phyloP scores from a whole-genome alignment of 2,329 filamentous ascomycete genomes.

The Orbilia quercus region DNA sequence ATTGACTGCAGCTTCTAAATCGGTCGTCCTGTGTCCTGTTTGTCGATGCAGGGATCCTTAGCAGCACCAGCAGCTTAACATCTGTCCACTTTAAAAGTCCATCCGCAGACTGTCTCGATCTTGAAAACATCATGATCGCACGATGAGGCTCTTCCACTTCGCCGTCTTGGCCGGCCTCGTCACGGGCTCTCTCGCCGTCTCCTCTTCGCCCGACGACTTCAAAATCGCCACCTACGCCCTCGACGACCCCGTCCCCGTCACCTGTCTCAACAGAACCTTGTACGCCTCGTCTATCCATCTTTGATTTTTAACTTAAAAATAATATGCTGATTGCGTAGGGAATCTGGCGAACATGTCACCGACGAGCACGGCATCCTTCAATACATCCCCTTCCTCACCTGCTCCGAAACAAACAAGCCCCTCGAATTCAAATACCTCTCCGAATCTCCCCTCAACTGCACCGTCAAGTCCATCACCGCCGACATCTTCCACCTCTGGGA shows the following conservation, averaged over 20 bases:
- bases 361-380: constrained; percentile 80
- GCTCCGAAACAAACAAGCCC: constrained; percentile 85
- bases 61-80: neutral
- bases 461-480: constrained; percentile 79
- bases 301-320: neutral
- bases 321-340: constrained; percentile 66
- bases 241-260: constrained; percentile 42
- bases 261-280: constrained; percentile 55
- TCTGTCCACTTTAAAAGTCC: neutral
- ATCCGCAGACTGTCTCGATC: neutral
- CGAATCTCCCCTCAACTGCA: constrained; percentile 79
- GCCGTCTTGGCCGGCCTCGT: constrained; percentile 8
- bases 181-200: constrained; percentile 19
- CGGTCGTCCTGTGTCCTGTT: neutral
- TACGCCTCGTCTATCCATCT: constrained; percentile 9
- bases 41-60: neutral
- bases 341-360: constrained; percentile 89
- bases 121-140: no score
- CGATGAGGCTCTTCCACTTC: constrained; percentile 29
- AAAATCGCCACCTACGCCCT: constrained; percentile 37
- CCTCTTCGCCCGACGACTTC: constrained; percentile 37
- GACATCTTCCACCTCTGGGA: constrained; percentile 89
- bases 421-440: constrained; percentile 85
- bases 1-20: neutral
- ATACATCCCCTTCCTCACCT: constrained; percentile 90